Percentiles rank a stretch among this genome's conserved stretches.
Evolutionary conservation across 371 early-diverging fungal species (phyloP).

Genomic region (Syncephalis plumigaleata): DNA sequence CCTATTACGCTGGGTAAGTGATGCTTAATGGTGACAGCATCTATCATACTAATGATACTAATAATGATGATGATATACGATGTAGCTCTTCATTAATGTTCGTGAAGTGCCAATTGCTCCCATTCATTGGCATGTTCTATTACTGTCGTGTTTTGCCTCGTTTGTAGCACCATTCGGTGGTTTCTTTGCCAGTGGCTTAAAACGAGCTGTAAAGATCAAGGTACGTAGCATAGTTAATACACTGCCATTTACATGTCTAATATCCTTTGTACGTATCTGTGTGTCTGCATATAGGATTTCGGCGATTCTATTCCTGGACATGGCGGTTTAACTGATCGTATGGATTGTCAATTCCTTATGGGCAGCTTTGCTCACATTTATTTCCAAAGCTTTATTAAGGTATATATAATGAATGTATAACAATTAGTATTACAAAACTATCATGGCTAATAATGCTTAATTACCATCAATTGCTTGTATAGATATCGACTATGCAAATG

Average conservation of each 20-base stretch:
- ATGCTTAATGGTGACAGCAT: background rate
- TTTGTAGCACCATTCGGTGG: constrained; percentile 98
- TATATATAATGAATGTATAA: constrained; percentile 4
- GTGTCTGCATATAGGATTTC: constrained; percentile 45
- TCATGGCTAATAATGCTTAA: background rate
- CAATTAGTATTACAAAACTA: background rate
- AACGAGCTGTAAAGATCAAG: constrained; percentile 96
- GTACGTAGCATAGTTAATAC: background rate
- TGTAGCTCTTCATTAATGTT: constrained; percentile 4
- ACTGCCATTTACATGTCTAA: no score
- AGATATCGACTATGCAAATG: constrained; percentile 29
- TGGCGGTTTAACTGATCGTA: constrained; percentile 97
- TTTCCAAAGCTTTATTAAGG: constrained; percentile 72
- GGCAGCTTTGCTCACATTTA: constrained; percentile 89
- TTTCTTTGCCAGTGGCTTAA: constrained; percentile 97
- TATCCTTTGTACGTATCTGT: background rate
- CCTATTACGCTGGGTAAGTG: background rate
- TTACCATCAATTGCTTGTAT: constrained; percentile 71
- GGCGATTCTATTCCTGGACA: constrained; percentile 96
- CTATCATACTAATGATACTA: background rate
- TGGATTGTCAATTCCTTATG: constrained; percentile 98
- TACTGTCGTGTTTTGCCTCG: constrained; percentile 88
- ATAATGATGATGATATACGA: no score
- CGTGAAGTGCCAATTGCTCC: constrained; percentile 38
- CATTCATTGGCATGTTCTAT: constrained; percentile 79